Conservation (phyloP, 2,329 filamentous ascomycete species). For the Cercospora sp. region DNA sequence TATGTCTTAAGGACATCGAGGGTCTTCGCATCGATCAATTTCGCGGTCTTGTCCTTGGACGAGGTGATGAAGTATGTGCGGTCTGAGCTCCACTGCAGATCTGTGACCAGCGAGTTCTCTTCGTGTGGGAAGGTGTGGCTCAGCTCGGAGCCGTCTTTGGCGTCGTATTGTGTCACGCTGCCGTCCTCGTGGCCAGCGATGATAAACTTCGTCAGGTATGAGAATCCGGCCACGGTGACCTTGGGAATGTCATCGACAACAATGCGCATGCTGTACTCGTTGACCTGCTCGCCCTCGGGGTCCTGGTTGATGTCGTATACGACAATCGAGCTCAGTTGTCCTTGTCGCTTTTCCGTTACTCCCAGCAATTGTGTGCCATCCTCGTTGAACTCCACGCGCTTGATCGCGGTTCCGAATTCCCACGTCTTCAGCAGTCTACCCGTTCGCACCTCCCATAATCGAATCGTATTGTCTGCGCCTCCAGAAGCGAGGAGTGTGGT, state of each 20-base stretch:
- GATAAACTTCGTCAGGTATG: constrained; percentile 91
- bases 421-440: constrained; percentile 93
- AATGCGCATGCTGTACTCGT: constrained; percentile 82
- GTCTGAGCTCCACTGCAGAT: constrained; percentile 92
- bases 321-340: constrained; percentile 89
- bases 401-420: constrained; percentile 96
- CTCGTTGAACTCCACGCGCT: constrained; percentile 95
- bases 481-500: constrained; percentile 90
- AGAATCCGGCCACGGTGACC: constrained; percentile 96
- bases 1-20: constrained; percentile 94
- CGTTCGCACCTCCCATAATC: constrained; percentile 92
- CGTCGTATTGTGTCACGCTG: constrained; percentile 85
- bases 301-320: constrained; percentile 88
- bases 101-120: constrained; percentile 77
- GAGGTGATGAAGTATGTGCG: constrained; percentile 98
- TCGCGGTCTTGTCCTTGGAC: constrained; percentile 96
- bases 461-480: constrained; percentile 96
- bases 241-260: constrained; percentile 89
- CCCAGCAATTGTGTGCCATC: constrained; percentile 88
- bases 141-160: constrained; percentile 82
- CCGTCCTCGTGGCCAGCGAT: constrained; percentile 97
- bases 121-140: constrained; percentile 84
- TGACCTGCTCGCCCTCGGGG: constrained; percentile 76
- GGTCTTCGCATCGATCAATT: constrained; percentile 83
- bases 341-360: constrained; percentile 98